A percentile compares a stretch with the other conserved stretches of the same genome.
These are phyloP conservation scores for Pulveroboletus sp. DNA, from an alignment of 768 basidiomycete genomes.

Conservation along the genomic window DNA sequence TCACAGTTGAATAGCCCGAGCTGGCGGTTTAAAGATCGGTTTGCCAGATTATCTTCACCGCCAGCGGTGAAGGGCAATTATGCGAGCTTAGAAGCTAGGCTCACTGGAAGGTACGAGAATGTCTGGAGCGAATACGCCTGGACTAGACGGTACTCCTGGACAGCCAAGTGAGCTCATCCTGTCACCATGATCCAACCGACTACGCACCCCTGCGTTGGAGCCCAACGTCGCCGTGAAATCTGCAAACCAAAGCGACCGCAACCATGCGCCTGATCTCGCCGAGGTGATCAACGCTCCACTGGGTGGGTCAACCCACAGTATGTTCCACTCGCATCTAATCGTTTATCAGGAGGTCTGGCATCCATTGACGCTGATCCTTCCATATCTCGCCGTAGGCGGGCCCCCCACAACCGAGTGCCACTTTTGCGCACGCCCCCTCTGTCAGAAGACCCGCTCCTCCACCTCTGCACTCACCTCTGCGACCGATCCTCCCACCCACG, in stretches of 20 bases:
- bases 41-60: constrained; percentile 1
- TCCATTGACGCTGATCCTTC: not conserved
- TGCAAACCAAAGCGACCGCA: not conserved
- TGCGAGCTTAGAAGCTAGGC: not conserved
- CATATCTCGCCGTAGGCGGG: not conserved
- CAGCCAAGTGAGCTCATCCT: not conserved
- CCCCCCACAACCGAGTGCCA: not conserved
- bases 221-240: not conserved
- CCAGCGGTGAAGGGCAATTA: not conserved
- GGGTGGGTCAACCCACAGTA: constrained; percentile 2
- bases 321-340: not conserved
- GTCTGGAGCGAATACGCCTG: not conserved
- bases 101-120: not conserved
- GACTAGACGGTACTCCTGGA: not conserved
- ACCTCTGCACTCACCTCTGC: not conserved
- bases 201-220: not conserved
- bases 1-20: not conserved
- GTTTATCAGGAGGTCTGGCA: not conserved
- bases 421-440: not conserved
- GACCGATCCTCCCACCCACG: too few relatives aligned
- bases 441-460: constrained; percentile 7
- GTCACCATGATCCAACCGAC: not conserved
- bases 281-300: constrained; percentile 1
- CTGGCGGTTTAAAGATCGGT: not conserved
- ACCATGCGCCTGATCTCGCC: not conserved